Evolutionary conservation across 1,284 basidiomycete genomes (phyloP).

Genomic region (Golubevia pallescens): DNA sequence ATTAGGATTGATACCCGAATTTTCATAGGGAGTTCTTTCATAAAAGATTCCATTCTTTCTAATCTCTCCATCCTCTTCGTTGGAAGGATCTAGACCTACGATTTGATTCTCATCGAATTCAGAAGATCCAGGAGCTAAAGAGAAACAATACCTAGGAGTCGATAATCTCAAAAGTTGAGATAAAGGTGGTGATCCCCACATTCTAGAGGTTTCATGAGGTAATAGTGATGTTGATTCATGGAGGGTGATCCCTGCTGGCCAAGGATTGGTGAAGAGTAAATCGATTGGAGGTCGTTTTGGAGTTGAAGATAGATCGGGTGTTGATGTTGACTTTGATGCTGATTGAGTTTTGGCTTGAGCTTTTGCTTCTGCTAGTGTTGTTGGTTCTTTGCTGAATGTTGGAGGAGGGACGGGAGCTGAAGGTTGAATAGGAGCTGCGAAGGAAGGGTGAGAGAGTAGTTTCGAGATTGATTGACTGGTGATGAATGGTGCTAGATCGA

Average conservation of each 20-base stretch:
- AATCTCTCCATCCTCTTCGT: conserved; percentile 5
- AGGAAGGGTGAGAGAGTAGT: conserved; percentile 25
- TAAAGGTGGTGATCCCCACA: conserved; percentile 44
- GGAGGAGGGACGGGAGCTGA: not conserved
- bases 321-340: conserved; percentile 10
- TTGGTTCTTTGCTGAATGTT: conserved; percentile 11
- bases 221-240: not conserved
- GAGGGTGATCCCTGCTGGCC: conserved; percentile 42
- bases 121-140: conserved; percentile 23
- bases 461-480: conserved; percentile 17
- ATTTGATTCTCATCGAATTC: conserved; percentile 4
- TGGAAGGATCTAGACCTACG: conserved; percentile 16
- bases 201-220: conserved; percentile 26
- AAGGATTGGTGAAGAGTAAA: conserved; percentile 44
- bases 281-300: conserved; percentile 34
- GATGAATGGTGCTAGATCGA: conserved; percentile 11
- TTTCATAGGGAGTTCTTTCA: conserved; percentile 51
- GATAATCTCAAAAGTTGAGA: conserved; percentile 25
- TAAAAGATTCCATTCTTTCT: conserved; percentile 40
- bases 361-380: conserved; percentile 34
- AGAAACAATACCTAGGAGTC: conserved; percentile 50
- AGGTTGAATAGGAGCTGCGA: conserved; percentile 14
- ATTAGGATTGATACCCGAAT: conserved; percentile 15
- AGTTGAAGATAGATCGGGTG: conserved; percentile 3
- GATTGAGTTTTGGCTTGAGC: conserved; percentile 14